A percentile compares a stretch with the other conserved stretches of the same genome.
phyloP scores from a whole-genome alignment of 2,329 filamentous ascomycete genomes.

The Xylariales sp. region DNA sequence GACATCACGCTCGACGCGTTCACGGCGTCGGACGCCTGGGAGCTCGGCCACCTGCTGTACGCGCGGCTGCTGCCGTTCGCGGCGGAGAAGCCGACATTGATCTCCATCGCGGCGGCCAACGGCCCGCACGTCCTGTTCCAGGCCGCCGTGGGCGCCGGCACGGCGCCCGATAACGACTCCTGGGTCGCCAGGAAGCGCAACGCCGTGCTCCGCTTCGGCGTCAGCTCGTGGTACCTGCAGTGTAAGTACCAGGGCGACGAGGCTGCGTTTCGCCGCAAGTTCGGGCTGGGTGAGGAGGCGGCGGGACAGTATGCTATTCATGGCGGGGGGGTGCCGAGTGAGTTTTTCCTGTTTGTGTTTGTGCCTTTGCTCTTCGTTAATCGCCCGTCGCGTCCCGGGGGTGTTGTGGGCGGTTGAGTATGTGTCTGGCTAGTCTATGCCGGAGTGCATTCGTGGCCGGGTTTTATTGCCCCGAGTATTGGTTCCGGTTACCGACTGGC shows the following conservation, averaged over 20 bases:
- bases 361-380: neutral
- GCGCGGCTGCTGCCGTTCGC: slow-evolving; percentile 68
- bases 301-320: slow-evolving; percentile 78
- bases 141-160: slow-evolving; percentile 72
- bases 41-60: slow-evolving; percentile 72
- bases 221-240: slow-evolving; percentile 76
- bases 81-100: slow-evolving; percentile 62
- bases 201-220: slow-evolving; percentile 77
- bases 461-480: too few species aligned
- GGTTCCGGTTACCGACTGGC: neutral
- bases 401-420: too few species aligned
- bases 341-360: slow-evolving; percentile 3
- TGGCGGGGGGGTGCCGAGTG: slow-evolving; percentile 75
- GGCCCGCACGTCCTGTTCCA: slow-evolving; percentile 75
- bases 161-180: slow-evolving; percentile 75
- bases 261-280: slow-evolving; percentile 71
- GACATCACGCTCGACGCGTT: slow-evolving; percentile 64
- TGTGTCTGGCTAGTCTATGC: too few species aligned
- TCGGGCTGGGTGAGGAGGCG: slow-evolving; percentile 67
- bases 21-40: slow-evolving; percentile 72
- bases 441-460: too few species aligned
- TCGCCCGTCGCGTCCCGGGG: too few species aligned
- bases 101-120: slow-evolving; percentile 73
- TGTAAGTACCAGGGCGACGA: slow-evolving; percentile 75
- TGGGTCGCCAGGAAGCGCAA: slow-evolving; percentile 79